Evolutionary conservation across 2,329 filamentous ascomycete genomes (phyloP).

Genomic region (Tolypocladium tundrense): DNA sequence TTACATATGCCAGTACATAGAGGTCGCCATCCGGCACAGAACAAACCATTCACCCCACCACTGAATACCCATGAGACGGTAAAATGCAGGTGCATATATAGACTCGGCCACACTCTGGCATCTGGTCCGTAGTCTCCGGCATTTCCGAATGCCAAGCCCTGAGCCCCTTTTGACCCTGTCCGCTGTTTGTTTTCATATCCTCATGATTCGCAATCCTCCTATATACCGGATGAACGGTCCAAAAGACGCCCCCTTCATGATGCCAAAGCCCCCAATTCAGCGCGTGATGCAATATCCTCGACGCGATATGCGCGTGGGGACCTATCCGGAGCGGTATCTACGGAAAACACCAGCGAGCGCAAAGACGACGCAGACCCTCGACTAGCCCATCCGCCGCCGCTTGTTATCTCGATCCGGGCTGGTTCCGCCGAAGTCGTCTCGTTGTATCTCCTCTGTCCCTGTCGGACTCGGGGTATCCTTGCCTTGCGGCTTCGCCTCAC

Average conservation of each 20-base stretch:
- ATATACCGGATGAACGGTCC: not conserved
- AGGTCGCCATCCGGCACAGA: not conserved
- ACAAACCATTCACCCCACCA: not conserved
- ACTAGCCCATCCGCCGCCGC: conserved; percentile 25
- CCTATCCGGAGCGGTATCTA: not conserved
- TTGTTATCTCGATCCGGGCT: conserved; percentile 21
- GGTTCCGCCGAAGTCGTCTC: conserved; percentile 26
- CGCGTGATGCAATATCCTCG: not conserved
- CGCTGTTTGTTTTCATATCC: not conserved
- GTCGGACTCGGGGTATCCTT: conserved; percentile 34
- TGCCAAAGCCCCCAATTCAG: not conserved
- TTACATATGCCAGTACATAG: not conserved
- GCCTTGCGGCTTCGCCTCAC: conserved; percentile 3
- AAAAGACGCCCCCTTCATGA: not conserved
- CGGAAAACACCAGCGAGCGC: not conserved
- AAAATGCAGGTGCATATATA: not conserved
- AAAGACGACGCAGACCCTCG: not conserved
- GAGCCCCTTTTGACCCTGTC: not conserved
- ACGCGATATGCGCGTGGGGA: not conserved
- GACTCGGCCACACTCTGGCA: not conserved
- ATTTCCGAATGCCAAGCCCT: not conserved
- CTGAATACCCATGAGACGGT: not conserved
- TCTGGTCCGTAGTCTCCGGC: not conserved
- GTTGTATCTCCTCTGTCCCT: conserved; percentile 39
- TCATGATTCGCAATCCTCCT: not conserved